Evolutionary conservation across 768 basidiomycete species (phyloP).

Genomic region (Pisolithus orientalis): DNA sequence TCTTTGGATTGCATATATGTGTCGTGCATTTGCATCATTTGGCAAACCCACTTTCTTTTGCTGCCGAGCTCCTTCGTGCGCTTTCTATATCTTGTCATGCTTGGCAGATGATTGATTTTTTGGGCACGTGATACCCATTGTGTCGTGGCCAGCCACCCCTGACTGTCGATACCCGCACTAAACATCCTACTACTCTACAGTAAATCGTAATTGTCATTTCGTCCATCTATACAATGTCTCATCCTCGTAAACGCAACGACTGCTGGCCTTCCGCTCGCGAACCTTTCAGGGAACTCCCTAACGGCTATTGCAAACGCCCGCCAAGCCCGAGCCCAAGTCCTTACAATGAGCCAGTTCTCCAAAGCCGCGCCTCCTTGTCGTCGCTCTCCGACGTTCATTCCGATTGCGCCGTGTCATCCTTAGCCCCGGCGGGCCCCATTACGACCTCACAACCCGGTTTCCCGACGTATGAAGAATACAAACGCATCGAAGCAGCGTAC

Average conservation of each 20-base stretch:
- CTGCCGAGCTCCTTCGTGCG: neutral
- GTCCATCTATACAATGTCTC: too few species aligned
- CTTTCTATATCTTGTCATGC: too few species aligned
- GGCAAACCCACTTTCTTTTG: neutral
- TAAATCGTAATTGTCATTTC: too few species aligned
- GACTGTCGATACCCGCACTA: too few species aligned
- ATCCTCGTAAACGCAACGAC: too few species aligned
- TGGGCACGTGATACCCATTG: slow-evolving; percentile 14
- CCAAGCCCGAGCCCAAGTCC: slow-evolving; percentile 7
- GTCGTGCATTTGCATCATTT: neutral
- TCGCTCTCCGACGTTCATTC: slow-evolving; percentile 1
- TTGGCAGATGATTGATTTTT: slow-evolving; percentile 18
- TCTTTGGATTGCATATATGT: neutral
- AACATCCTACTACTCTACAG: too few species aligned
- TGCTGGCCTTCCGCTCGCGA: too few species aligned
- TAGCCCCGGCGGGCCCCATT: neutral
- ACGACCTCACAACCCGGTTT: slow-evolving; percentile 38
- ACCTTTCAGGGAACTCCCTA: too few species aligned
- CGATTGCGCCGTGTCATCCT: neutral
- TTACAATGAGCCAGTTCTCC: slow-evolving; percentile 14
- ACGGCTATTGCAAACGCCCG: slow-evolving; percentile 1
- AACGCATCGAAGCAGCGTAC: slow-evolving; percentile 52
- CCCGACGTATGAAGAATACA: slow-evolving; percentile 57
- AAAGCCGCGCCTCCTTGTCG: slow-evolving; percentile 1
- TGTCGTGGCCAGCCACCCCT: slow-evolving; percentile 22